Evolutionary conservation across 768 basidiomycete species (phyloP).

Genomic region (Boletus sp.): DNA sequence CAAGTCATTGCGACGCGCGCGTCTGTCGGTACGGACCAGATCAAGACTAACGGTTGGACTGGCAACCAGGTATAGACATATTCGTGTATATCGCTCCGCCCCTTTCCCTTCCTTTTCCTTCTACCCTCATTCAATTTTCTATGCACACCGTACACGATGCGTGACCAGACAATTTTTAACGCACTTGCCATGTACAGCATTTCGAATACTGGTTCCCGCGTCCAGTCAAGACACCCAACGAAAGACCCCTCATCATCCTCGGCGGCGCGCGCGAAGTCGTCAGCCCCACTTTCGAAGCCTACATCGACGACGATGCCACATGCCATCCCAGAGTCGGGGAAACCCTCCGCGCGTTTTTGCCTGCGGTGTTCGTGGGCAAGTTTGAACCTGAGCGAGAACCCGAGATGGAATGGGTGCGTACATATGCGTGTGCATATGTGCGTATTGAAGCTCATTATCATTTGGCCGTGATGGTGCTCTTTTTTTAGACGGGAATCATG

Average conservation of each 20-base stretch:
- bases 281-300: conserved; percentile 43
- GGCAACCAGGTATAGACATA: conserved; percentile 32
- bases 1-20: conserved; percentile 57
- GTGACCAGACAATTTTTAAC: background rate
- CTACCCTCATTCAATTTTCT: background rate
- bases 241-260: conserved; percentile 61
- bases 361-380: conserved; percentile 50
- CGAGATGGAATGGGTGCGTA: conserved; percentile 79
- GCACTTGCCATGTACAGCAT: conserved; percentile 27
- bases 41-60: conserved; percentile 47
- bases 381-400: conserved; percentile 49
- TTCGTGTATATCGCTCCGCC: background rate
- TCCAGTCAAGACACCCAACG: conserved; percentile 32
- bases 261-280: conserved; percentile 61
- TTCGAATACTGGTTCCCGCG: conserved; percentile 86
- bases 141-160: background rate
- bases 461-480: background rate
- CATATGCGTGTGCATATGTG: background rate
- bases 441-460: no score
- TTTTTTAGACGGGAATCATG: conserved; percentile 75
- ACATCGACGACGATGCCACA: conserved; percentile 55
- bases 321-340: conserved; percentile 47
- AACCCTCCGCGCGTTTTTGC: conserved; percentile 57
- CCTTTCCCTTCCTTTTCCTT: background rate
- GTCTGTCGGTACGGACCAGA: conserved; percentile 33